Percentiles rank a stretch among this genome's conserved stretches.
These are phyloP conservation scores for Entomortierella chlamydospora DNA, from an alignment of 192 early-diverging fungal genomes.

Conservation along the genomic window DNA sequence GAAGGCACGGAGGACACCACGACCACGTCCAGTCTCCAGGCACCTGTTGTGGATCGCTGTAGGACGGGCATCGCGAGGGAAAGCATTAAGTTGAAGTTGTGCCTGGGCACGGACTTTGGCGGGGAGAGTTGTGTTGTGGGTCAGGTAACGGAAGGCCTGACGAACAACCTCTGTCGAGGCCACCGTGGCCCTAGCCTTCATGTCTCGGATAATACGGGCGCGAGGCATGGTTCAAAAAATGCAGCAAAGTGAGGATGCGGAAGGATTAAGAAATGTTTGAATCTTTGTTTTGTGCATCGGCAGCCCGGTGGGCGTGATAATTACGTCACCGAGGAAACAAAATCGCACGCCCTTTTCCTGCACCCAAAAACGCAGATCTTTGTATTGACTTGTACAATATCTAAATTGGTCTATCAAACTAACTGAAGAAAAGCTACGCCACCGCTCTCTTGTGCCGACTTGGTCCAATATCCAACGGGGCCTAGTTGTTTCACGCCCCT, in stretches of 20 bases:
- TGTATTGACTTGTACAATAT: too few species aligned
- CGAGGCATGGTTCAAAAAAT: conserved; percentile 36
- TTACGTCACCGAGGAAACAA: too few species aligned
- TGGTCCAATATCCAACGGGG: too few species aligned
- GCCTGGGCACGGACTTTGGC: conserved; percentile 82
- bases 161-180: conserved; percentile 76
- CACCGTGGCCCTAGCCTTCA: conserved; percentile 74
- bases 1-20: conserved; percentile 81
- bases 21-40: conserved; percentile 78
- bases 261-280: too few species aligned
- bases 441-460: too few species aligned
- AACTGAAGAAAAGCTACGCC: too few species aligned
- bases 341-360: too few species aligned
- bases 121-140: conserved; percentile 79
- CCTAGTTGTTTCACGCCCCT: too few species aligned
- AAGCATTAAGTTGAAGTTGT: conserved; percentile 76
- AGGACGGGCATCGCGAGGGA: conserved; percentile 72
- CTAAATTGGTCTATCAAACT: too few species aligned
- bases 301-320: too few species aligned
- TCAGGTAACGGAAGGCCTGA: conserved; percentile 80
- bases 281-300: too few species aligned
- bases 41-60: conserved; percentile 79
- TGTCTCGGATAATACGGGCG: conserved; percentile 73
- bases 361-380: too few species aligned
- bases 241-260: not conserved